These are phyloP conservation scores for Medicago truncatula DNA, from an alignment of 306 rosid species.

Conservation along the genomic window DNA sequence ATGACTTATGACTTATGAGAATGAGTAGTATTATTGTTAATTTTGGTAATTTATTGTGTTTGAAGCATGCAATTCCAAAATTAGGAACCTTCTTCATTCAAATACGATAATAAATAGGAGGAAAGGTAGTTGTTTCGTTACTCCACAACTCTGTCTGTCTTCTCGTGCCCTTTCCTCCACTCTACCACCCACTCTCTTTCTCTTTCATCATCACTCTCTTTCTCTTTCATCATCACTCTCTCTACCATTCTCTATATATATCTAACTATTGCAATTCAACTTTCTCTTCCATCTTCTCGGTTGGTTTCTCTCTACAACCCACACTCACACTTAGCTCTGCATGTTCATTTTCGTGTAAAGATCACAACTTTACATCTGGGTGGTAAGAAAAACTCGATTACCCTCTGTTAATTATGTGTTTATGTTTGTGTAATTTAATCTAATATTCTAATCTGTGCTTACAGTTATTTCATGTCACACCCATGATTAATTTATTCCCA, in stretches of 20 bases:
- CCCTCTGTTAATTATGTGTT: not conserved
- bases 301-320: not conserved
- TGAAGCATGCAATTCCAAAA: slow-evolving; percentile 29
- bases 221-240: not conserved
- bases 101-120: not conserved
- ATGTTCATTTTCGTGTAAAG: slow-evolving; percentile 25
- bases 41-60: too few relatives aligned
- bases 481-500: not conserved
- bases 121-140: not conserved
- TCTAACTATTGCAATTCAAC: not conserved
- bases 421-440: not conserved
- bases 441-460: not conserved
- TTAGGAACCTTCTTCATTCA: slow-evolving; percentile 35
- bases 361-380: slow-evolving; percentile 34
- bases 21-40: too few relatives aligned
- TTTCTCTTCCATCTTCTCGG: not conserved
- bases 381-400: slow-evolving; percentile 37
- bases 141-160: not conserved
- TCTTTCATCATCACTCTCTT: not conserved
- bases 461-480: not conserved
- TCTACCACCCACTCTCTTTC: too few relatives aligned
- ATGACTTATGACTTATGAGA: too few relatives aligned
- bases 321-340: not conserved
- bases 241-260: slow-evolving; percentile 12
- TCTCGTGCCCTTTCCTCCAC: slow-evolving; percentile 32